Evolutionary conservation across 2,329 filamentous ascomycete species (phyloP).

Genomic region (Penicillium sp.): DNA sequence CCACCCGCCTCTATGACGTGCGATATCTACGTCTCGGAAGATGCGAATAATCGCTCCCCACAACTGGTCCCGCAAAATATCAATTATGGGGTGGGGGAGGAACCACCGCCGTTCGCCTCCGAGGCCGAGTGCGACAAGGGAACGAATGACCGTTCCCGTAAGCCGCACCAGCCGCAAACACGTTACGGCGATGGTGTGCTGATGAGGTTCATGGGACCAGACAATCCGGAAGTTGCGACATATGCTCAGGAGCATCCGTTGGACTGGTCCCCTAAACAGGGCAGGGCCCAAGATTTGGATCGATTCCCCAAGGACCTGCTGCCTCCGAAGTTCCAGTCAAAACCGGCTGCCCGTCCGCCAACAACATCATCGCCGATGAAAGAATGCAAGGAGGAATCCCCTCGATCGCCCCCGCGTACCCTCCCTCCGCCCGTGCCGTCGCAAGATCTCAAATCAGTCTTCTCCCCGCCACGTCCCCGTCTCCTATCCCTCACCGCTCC

Average conservation of each 20-base stretch:
- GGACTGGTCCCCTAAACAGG: not conserved
- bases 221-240: slow-evolving; percentile 64
- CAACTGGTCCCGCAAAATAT: slow-evolving; percentile 32
- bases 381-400: not conserved
- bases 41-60: slow-evolving; percentile 39
- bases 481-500: slow-evolving; percentile 8
- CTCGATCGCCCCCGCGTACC: not conserved
- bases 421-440: not conserved
- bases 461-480: slow-evolving; percentile 3
- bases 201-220: slow-evolving; percentile 63
- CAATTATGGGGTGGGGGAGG: slow-evolving; percentile 32
- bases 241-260: slow-evolving; percentile 56
- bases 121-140: slow-evolving; percentile 27
- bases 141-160: slow-evolving; percentile 37
- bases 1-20: slow-evolving; percentile 31
- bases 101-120: slow-evolving; percentile 37
- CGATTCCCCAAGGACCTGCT: not conserved
- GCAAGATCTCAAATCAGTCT: not conserved
- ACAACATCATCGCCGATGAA: not conserved
- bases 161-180: slow-evolving; percentile 42
- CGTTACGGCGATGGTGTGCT: slow-evolving; percentile 63
- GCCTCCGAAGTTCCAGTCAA: not conserved
- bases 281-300: not conserved
- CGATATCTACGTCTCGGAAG: slow-evolving; percentile 44
- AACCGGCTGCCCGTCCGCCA: not conserved